phyloP scores from a whole-genome alignment of 805 yeast species.

The Cyberlindnera petersonii region DNA sequence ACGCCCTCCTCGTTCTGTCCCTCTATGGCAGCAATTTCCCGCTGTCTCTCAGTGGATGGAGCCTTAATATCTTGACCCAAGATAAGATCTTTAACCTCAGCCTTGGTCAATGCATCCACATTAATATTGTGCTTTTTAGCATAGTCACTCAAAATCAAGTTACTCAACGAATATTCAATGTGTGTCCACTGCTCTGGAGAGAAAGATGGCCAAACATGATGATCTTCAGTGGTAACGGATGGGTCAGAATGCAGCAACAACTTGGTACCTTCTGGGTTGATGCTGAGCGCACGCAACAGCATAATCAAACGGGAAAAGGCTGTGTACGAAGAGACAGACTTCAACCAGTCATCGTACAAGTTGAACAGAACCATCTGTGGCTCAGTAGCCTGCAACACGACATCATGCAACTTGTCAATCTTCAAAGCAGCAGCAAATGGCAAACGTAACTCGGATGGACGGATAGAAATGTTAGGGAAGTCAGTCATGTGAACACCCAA shows the following conservation, averaged over 20 bases:
- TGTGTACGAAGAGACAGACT: slow-evolving; percentile 77
- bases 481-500: slow-evolving; percentile 95
- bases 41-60: slow-evolving; percentile 84
- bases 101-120: slow-evolving; percentile 81
- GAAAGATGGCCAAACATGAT: slow-evolving; percentile 93
- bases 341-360: slow-evolving; percentile 92
- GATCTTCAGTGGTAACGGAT: slow-evolving; percentile 61
- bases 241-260: slow-evolving; percentile 73
- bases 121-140: slow-evolving; percentile 83
- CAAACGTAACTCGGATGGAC: slow-evolving; percentile 83
- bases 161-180: slow-evolving; percentile 84
- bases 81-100: slow-evolving; percentile 89
- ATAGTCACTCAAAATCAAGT: slow-evolving; percentile 79
- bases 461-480: slow-evolving; percentile 85
- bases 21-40: slow-evolving; percentile 75
- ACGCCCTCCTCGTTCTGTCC: slow-evolving; percentile 39
- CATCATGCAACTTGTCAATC: slow-evolving; percentile 72
- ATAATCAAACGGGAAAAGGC: slow-evolving; percentile 88
- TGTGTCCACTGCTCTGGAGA: slow-evolving; percentile 87
- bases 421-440: slow-evolving; percentile 88
- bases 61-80: slow-evolving; percentile 91
- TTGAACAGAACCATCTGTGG: slow-evolving; percentile 91
- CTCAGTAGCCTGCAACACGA: slow-evolving; percentile 82
- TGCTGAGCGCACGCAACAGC: slow-evolving; percentile 75
- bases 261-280: slow-evolving; percentile 73